These are phyloP conservation scores for Cyanodermella asteris DNA, from an alignment of 2,329 filamentous ascomycete species.

Conservation along the genomic window DNA sequence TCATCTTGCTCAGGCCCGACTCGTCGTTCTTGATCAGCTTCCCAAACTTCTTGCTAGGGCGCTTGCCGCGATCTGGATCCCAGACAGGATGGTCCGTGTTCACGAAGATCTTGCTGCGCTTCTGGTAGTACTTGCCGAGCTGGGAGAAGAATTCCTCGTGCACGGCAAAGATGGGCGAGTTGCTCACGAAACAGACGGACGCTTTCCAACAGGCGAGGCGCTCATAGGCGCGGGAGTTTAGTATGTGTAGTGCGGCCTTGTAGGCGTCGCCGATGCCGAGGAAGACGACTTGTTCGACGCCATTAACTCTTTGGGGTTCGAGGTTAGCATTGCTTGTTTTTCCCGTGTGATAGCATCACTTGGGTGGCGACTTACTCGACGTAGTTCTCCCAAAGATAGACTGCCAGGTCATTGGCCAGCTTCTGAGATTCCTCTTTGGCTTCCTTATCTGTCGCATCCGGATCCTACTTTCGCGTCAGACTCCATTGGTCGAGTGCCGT, in stretches of 20 bases:
- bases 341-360: too few relatives aligned
- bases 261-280: slow-evolving; percentile 83
- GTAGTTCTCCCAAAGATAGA: slow-evolving; percentile 94
- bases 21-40: slow-evolving; percentile 24
- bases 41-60: slow-evolving; percentile 36
- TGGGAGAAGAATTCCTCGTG: not conserved
- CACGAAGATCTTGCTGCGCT: slow-evolving; percentile 65
- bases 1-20: slow-evolving; percentile 32
- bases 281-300: slow-evolving; percentile 55
- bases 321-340: slow-evolving; percentile 1
- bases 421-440: slow-evolving; percentile 19
- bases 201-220: too few relatives aligned
- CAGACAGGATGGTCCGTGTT: slow-evolving; percentile 55
- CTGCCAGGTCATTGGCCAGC: slow-evolving; percentile 47
- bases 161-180: slow-evolving; percentile 1
- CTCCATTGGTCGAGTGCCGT: too few relatives aligned
- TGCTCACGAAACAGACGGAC: slow-evolving; percentile 27
- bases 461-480: not conserved
- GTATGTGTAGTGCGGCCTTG: slow-evolving; percentile 56
- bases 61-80: slow-evolving; percentile 37
- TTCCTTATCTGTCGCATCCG: slow-evolving; percentile 1
- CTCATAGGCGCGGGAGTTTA: slow-evolving; percentile 57
- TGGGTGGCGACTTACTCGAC: slow-evolving; percentile 36
- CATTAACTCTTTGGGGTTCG: slow-evolving; percentile 14
- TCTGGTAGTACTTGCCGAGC: slow-evolving; percentile 8